Conservation (phyloP, 1,139 yeast genomes). For the Hyphopichia pseudoburtonii region DNA sequence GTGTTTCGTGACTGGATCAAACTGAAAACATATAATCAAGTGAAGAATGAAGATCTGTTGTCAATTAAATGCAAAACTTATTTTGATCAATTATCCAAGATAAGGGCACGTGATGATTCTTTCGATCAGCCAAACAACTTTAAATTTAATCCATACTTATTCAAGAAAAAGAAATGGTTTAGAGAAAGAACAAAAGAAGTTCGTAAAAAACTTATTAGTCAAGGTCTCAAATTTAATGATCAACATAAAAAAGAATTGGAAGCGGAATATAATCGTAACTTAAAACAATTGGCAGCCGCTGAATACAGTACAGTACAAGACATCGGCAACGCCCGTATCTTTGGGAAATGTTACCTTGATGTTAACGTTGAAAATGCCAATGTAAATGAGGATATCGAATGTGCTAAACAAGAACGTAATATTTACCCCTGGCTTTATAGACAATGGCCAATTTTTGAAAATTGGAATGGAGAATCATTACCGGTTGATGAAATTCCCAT, state of each 20-base stretch:
- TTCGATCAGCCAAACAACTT: slow-evolving; percentile 6
- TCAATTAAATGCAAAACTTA: slow-evolving; percentile 16
- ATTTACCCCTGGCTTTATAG: slow-evolving; percentile 24
- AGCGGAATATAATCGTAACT: slow-evolving; percentile 9
- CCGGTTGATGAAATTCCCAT: slow-evolving; percentile 12
- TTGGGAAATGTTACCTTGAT: slow-evolving; percentile 34
- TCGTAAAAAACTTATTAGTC: slow-evolving; percentile 12
- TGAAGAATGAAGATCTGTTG: slow-evolving; percentile 2
- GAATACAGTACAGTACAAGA: slow-evolving; percentile 23
- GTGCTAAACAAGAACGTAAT: slow-evolving; percentile 13
- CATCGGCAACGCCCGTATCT: slow-evolving; percentile 27
- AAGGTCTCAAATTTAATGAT: slow-evolving; percentile 12
- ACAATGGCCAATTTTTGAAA: slow-evolving; percentile 15
- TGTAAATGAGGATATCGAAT: slow-evolving; percentile 7
- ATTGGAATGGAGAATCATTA: slow-evolving; percentile 16
- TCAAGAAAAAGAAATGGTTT: slow-evolving; percentile 28
- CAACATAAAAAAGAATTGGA: slow-evolving; percentile 14
- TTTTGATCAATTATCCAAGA: slow-evolving; percentile 13
- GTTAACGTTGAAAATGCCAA: slow-evolving; percentile 8
- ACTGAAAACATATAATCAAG: neutral
- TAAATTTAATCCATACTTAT: slow-evolving; percentile 21
- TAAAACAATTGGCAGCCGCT: slow-evolving; percentile 14
- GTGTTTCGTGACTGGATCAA: slow-evolving; percentile 13
- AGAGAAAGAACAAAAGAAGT: slow-evolving; percentile 14
- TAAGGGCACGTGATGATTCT: neutral